Percentiles rank a stretch among this genome's conserved stretches.
These are phyloP conservation scores for Limnomonas spitsbergensis DNA, from an alignment of 139 green algal species.

Conservation along the genomic window DNA sequence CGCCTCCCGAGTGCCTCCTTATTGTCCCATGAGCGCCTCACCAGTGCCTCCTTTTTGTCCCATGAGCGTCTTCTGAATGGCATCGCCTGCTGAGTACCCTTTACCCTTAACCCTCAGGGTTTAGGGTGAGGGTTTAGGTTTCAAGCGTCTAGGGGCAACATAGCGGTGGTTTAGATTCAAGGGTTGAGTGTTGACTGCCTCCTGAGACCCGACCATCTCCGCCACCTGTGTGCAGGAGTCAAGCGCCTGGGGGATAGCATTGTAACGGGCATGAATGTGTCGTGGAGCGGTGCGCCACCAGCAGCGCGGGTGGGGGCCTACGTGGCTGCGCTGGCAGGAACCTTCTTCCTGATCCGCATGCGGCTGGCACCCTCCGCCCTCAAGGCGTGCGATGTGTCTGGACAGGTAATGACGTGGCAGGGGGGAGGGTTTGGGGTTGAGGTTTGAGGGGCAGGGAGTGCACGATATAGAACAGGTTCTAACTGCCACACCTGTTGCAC, in stretches of 20 bases:
- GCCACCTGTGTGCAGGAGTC: not conserved
- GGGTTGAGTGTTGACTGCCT: not conserved
- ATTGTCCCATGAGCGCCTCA: no score
- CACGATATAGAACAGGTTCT: not conserved
- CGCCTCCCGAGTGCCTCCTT: no score
- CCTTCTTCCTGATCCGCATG: slow-evolving; percentile 1
- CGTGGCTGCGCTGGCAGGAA: not conserved
- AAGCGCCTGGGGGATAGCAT: slow-evolving; percentile 7
- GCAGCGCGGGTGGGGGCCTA: not conserved
- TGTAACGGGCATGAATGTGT: not conserved
- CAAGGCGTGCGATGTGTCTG: no score
- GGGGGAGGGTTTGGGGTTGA: not conserved
- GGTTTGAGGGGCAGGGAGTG: not conserved
- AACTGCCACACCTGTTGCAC: not conserved
- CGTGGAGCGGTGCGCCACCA: not conserved
- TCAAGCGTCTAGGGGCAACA: not conserved
- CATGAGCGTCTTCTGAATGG: no score
- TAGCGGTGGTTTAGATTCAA: not conserved
- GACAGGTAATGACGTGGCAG: no score
- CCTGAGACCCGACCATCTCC: not conserved
- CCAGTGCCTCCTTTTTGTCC: no score
- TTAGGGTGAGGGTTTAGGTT: no score
- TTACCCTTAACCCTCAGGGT: no score
- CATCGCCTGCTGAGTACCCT: no score
- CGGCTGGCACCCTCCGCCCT: not conserved